A percentile compares a stretch with the other conserved stretches of the same genome.
Conservation (phyloP, 163 green algal species). For the Scenedesmus sp. region DNA sequence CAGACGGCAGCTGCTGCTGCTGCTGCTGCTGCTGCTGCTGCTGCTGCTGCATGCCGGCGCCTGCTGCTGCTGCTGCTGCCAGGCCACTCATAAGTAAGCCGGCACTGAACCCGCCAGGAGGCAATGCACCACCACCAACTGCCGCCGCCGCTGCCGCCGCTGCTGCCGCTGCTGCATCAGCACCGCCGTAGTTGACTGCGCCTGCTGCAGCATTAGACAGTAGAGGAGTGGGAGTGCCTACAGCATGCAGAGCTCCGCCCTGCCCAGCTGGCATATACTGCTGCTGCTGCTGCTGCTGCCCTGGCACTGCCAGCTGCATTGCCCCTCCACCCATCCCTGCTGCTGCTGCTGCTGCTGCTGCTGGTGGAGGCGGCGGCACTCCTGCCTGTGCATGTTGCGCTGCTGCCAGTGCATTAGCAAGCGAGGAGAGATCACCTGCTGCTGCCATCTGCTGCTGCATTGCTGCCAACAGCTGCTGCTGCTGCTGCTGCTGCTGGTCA, state of each 20-base stretch:
- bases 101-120: neutral
- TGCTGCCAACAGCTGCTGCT: neutral
- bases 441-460: neutral
- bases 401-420: conserved; percentile 31
- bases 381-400: neutral
- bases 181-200: neutral
- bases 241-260: neutral
- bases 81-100: neutral
- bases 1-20: conserved; percentile 8
- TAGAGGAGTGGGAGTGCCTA: neutral
- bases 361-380: neutral
- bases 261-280: neutral
- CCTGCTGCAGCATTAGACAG: neutral
- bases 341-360: conserved; percentile 21
- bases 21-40: conserved; percentile 35
- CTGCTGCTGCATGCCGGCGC: neutral
- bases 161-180: neutral
- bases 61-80: neutral
- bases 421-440: neutral
- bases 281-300: neutral
- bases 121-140: neutral
- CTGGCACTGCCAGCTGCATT: conserved; percentile 13
- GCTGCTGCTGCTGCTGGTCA: neutral
- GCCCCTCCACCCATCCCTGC: neutral
- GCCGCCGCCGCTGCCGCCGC: neutral